Conservation (phyloP, 75 land plant genomes). For the Pinus taeda region DNA sequence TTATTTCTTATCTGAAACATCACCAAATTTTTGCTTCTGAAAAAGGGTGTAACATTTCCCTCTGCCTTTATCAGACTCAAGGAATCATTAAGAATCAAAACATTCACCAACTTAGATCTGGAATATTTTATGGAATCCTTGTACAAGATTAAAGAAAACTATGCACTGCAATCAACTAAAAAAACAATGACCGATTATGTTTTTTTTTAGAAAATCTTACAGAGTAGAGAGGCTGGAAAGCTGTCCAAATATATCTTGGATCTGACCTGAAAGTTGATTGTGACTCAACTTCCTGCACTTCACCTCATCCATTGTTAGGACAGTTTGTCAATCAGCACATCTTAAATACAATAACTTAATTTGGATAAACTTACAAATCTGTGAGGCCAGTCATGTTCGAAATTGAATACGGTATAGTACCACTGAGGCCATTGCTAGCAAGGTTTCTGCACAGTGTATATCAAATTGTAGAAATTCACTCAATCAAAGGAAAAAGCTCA, state of each 20-base stretch:
- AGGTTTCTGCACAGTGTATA: slow-evolving; percentile 56
- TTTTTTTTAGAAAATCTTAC: slow-evolving; percentile 29
- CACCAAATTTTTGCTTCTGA: background rate
- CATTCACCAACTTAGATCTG: no score
- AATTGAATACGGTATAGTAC: slow-evolving; percentile 59
- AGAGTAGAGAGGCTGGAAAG: slow-evolving; percentile 44
- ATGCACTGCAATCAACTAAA: background rate
- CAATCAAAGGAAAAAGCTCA: slow-evolving; percentile 4
- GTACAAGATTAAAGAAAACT: background rate
- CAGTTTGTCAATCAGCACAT: background rate
- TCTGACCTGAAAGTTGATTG: slow-evolving; percentile 57
- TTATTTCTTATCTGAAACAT: background rate
- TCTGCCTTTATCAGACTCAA: background rate
- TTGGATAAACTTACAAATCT: slow-evolving; percentile 49
- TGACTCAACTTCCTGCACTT: slow-evolving; percentile 64
- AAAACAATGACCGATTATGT: background rate
- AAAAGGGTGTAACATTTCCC: background rate
- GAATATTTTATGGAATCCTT: background rate
- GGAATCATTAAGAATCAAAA: background rate
- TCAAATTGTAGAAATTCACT: background rate
- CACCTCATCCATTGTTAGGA: slow-evolving; percentile 4
- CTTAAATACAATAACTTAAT: background rate
- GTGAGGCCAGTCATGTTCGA: slow-evolving; percentile 47
- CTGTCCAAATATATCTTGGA: slow-evolving; percentile 48
- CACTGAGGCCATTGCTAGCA: slow-evolving; percentile 52